Base-by-base conservation (phyloP, 208 protist species). In the Endotrypanum monterogeii region DNA sequence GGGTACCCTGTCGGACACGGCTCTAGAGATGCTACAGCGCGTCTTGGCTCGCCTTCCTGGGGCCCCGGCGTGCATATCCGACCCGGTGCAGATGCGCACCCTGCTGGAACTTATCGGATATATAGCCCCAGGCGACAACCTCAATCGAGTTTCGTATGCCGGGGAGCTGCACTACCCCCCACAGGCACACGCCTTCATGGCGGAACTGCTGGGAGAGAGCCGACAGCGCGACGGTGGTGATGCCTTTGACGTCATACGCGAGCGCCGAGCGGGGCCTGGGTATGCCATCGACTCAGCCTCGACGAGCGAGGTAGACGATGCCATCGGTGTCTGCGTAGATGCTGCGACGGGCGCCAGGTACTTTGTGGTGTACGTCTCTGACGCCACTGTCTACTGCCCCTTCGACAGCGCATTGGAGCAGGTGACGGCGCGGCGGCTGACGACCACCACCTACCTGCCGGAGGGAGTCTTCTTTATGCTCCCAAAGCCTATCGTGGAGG, bases 401-500 rank as follows among this genome's bases (percentile, higher is more conserved):
- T 88, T 89, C 62, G 91, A 94, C 73, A 92, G 85, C 71, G 39
- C 79, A 28, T 80, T 97, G 39, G 90, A 97, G 78, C 87, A 93
- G 65, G n/a, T 94, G 52, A 97, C 91, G 23, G 93, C 89, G 39
- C 83, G 90, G 44, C 75, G 83, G 28, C 88, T 97, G 30, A 86
- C 84, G 23, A 97, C 93, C 1, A 97, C 93, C 57, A 96, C 91
- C 25, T 97, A 97, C 73, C 87, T 97, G 25, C 93, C 93, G 0
- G 90, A 97, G 67, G 85, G 88, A 4, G 93, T 97, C 52, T 97
- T 82, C 67, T 97, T 95, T 70, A 97, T 97, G 93, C 78, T 97
- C 28, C 93, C 93, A 12, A 92, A 92, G 66, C 83, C 86, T 1
- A 92, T 97, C 67, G 86, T 97, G 4, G 89, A 94, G 79, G 89